A percentile compares a stretch with the other conserved stretches of the same genome.
These are phyloP conservation scores for Yamadazyma spencermartinsiae DNA, from an alignment of 1,139 yeast genomes.

Conservation along the genomic window DNA sequence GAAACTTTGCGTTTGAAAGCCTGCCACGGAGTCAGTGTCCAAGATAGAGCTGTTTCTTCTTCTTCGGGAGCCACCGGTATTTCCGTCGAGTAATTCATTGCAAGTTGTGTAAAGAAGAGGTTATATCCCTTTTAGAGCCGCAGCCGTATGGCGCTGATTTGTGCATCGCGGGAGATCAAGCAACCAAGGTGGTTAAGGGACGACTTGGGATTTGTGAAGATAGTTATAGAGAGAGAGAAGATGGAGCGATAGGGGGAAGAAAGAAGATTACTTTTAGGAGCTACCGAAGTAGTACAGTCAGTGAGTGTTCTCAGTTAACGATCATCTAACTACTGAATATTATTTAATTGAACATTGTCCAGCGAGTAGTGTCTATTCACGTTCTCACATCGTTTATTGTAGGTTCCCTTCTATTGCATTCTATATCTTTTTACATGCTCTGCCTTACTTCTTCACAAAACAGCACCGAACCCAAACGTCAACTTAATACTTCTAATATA, in stretches of 20 bases:
- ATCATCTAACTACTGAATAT: no score
- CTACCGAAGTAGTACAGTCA: no score
- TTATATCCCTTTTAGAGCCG: not conserved
- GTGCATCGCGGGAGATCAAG: no score
- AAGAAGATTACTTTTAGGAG: no score
- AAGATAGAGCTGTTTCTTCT: conserved; percentile 3
- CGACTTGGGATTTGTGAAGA: no score
- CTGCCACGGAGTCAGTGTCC: not conserved
- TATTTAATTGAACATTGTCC: no score
- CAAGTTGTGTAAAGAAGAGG: no score
- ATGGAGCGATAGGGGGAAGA: not conserved
- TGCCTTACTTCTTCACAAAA: conserved; percentile 38
- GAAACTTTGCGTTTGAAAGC: not conserved
- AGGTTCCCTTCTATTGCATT: not conserved
- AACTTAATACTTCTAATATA: conserved; percentile 85
- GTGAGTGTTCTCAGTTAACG: no score
- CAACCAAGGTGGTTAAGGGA: no score
- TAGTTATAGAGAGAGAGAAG: not conserved
- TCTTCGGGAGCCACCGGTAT: conserved; percentile 1
- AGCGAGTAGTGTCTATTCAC: no score
- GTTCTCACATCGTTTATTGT: no score
- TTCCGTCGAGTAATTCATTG: not conserved
- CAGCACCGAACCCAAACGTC: conserved; percentile 94
- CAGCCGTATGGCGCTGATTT: conserved; percentile 3
- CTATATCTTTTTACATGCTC: not conserved